Base-by-base conservation (phyloP, 192 early-diverging fungal genomes). In the Linnemannia exigua region DNA sequence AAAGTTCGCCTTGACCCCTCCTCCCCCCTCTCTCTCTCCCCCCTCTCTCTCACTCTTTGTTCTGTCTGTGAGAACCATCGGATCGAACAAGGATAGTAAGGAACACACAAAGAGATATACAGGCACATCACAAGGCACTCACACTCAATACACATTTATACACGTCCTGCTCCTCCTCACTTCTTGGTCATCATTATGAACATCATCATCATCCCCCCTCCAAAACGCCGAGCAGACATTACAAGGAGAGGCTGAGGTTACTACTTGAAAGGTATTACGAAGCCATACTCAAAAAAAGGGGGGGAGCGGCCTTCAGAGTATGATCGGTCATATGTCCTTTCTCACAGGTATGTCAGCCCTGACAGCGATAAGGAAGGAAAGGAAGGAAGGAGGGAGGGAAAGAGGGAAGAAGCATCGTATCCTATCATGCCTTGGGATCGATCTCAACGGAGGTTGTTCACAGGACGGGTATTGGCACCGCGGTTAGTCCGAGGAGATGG, bases 321-420 rank as follows among this genome's bases (percentile, higher is more conserved):
- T 63, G 58, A 63, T 63, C 58, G 28, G 58, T 63, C 58, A 63
- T n/a, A 63, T 63, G 58, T 63, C 12, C 58, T 11, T n/a, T 28
- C 58, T n/a, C 6, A 54, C 52, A n/a, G 58, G 12, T 11, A 63
- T 31, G 11, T 31, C 1, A 5, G 28, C 25, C 20, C n/a, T 54
- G 22, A n/a, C n/a, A n/a, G n/a, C n/a, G n/a, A n/a, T n/a, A n/a
- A n/a, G n/a, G n/a, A n/a, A n/a, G n/a, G n/a, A n/a, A n/a, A n/a
- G n/a, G n/a, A n/a, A n/a, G n/a, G n/a, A n/a, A n/a, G n/a, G n/a
- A n/a, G n/a, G n/a, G n/a, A n/a, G n/a, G 15, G 52, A 25, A 2
- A 25, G 58, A 63, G 9, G 58, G 58, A 63, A 31, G 22, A 31
- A 14, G 9, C 58, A 63, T 63, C 12, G 58, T 7, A 6, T n/a